Evolutionary conservation across 192 early-diverging fungal species (phyloP).

Genomic region (Neocallimastix lanati): DNA sequence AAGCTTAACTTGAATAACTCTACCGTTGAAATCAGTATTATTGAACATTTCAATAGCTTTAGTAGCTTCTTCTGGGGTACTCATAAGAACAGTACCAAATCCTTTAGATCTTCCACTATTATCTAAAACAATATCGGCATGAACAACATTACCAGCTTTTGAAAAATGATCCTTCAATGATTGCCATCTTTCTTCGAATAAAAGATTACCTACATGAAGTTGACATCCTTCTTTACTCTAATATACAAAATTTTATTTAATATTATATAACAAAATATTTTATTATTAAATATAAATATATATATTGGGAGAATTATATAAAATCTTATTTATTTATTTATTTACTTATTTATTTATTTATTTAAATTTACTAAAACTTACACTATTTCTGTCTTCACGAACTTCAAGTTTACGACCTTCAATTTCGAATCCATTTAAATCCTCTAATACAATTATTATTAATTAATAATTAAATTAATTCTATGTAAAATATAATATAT

Average conservation of each 20-base stretch:
- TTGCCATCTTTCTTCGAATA: slow-evolving; percentile 1
- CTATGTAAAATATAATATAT: no score
- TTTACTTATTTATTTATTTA: no score
- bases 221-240: slow-evolving; percentile 1
- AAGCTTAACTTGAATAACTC: slow-evolving; percentile 20
- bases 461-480: no score
- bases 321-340: no score
- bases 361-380: background rate
- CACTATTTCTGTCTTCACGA: slow-evolving; percentile 32
- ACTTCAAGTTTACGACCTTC: slow-evolving; percentile 53
- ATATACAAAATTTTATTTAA: background rate
- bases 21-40: slow-evolving; percentile 16
- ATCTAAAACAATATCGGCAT: slow-evolving; percentile 47
- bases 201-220: slow-evolving; percentile 1
- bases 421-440: background rate
- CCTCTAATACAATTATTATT: background rate
- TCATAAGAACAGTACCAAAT: slow-evolving; percentile 50
- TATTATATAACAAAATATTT: no score
- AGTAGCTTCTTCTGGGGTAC: slow-evolving; percentile 18
- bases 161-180: slow-evolving; percentile 50
- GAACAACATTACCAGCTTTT: slow-evolving; percentile 38
- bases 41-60: slow-evolving; percentile 16
- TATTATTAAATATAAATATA: no score
- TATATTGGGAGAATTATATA: no score
- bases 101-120: slow-evolving; percentile 48